Evolutionary conservation across 768 basidiomycete species (phyloP).

Genomic region (Rhizopogon roseolus): DNA sequence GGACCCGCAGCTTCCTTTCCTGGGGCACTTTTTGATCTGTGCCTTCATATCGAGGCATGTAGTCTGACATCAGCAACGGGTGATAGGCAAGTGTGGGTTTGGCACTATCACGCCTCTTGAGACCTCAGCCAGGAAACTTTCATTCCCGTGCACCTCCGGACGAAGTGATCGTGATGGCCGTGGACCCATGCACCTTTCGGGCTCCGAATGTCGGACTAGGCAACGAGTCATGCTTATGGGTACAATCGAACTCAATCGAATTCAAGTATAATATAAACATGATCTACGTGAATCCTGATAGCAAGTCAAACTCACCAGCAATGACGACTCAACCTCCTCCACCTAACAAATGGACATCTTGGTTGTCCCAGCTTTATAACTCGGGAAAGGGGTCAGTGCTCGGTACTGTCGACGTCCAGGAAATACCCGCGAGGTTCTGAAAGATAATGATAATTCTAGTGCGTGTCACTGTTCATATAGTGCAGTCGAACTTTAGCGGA

Average conservation of each 20-base stretch:
- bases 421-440: slow-evolving; percentile 57
- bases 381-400: slow-evolving; percentile 27
- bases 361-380: slow-evolving; percentile 15
- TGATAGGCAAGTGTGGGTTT: too few relatives aligned
- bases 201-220: too few relatives aligned
- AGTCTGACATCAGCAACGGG: too few relatives aligned
- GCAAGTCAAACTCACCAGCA: background rate
- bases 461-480: slow-evolving; percentile 6
- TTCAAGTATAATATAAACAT: background rate
- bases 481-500: background rate
- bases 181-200: too few relatives aligned
- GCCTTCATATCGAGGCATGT: too few relatives aligned
- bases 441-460: slow-evolving; percentile 51
- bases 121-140: too few relatives aligned
- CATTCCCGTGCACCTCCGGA: too few relatives aligned
- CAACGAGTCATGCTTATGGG: too few relatives aligned
- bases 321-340: slow-evolving; percentile 9
- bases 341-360: slow-evolving; percentile 14
- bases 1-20: too few relatives aligned
- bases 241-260: background rate
- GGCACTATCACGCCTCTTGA: too few relatives aligned
- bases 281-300: background rate
- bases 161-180: too few relatives aligned
- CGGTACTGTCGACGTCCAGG: slow-evolving; percentile 58
- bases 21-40: too few relatives aligned